A percentile compares a stretch with the other conserved stretches of the same genome.
These are phyloP conservation scores for Geotrichum macrosporum DNA, from an alignment of 1,139 yeast genomes.

Conservation along the genomic window DNA sequence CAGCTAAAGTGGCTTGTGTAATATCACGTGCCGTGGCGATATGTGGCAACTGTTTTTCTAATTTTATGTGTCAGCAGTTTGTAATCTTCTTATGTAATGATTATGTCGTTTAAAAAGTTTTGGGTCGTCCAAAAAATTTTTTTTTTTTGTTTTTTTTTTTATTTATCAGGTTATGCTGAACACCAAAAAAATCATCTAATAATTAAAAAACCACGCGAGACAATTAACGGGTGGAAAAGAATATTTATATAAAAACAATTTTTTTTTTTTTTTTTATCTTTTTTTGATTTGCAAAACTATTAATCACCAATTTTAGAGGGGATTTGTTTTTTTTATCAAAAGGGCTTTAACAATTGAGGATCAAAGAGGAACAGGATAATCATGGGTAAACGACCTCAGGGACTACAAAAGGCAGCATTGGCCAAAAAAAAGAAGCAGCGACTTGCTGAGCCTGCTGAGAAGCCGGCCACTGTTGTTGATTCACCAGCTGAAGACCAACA, in stretches of 20 bases:
- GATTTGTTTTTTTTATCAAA: no score
- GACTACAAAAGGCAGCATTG: constrained; percentile 64
- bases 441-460: constrained; percentile 22
- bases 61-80: neutral
- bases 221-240: no score
- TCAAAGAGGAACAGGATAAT: neutral
- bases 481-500: neutral
- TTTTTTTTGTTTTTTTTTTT: constrained; percentile 1
- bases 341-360: no score
- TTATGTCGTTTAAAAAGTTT: constrained; percentile 5
- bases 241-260: no score
- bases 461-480: constrained; percentile 20
- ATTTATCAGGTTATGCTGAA: no score
- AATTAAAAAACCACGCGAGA: no score
- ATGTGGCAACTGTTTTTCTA: neutral
- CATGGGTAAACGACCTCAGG: constrained; percentile 66
- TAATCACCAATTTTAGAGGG: no score
- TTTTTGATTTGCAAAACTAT: no score
- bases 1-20: constrained; percentile 21
- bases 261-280: no score
- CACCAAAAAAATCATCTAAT: neutral
- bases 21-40: constrained; percentile 21
- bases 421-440: constrained; percentile 41
- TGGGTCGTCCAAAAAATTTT: neutral
- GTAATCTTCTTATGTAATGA: neutral